Conservation (phyloP, 192 early-diverging fungal species). For the Dispira simplex region DNA sequence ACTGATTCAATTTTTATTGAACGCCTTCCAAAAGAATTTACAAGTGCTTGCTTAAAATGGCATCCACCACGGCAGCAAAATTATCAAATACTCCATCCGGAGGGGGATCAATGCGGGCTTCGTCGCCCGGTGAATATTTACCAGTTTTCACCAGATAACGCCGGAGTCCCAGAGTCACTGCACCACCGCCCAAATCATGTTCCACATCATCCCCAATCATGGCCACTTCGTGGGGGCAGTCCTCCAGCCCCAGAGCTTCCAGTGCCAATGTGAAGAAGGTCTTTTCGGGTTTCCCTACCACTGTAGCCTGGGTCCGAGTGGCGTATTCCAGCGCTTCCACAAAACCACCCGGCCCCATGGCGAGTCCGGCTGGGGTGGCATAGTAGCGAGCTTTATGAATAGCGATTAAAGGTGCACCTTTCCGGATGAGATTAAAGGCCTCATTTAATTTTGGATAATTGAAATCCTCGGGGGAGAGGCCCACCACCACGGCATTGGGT, state of each 20-base stretch:
- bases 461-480: conserved; percentile 56
- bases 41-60: conserved; percentile 21
- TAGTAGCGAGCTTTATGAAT: conserved; percentile 77
- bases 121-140: conserved; percentile 66
- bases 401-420: conserved; percentile 48
- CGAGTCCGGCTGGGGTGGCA: conserved; percentile 38
- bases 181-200: conserved; percentile 69
- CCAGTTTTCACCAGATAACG: conserved; percentile 57
- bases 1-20: no score
- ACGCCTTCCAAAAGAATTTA: no score
- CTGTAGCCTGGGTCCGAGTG: conserved; percentile 37
- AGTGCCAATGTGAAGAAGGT: conserved; percentile 68
- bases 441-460: conserved; percentile 54
- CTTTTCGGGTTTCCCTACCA: conserved; percentile 70
- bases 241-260: conserved; percentile 40
- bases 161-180: conserved; percentile 52
- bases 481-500: conserved; percentile 65
- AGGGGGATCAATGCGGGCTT: conserved; percentile 26
- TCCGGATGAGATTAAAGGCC: conserved; percentile 55
- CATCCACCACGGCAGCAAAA: conserved; percentile 51
- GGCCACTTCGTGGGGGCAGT: conserved; percentile 34
- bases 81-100: conserved; percentile 38
- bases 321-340: conserved; percentile 72
- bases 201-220: conserved; percentile 84
- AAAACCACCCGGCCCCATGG: conserved; percentile 82